Conservation (phyloP, 495 filamentous ascomycete genomes). For the Chaetomidium leptoderma region DNA sequence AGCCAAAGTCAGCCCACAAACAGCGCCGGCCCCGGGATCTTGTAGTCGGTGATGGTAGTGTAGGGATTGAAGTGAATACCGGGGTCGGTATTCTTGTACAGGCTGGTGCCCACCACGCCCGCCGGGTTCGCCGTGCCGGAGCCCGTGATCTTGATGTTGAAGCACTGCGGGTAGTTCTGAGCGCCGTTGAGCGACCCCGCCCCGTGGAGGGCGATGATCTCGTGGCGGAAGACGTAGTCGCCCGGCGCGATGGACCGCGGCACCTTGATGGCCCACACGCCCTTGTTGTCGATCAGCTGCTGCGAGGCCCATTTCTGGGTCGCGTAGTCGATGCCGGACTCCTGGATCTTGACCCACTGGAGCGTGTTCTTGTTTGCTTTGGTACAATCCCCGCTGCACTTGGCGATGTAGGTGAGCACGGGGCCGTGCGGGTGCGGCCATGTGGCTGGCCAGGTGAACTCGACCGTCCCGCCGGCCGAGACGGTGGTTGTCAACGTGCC, state of each 20-base stretch:
- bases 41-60: not conserved
- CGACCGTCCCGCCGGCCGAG: constrained; percentile 27
- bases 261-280: constrained; percentile 57
- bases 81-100: constrained; percentile 42
- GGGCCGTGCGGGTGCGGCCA: constrained; percentile 33
- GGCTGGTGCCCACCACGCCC: constrained; percentile 51
- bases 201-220: constrained; percentile 53
- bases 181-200: constrained; percentile 42
- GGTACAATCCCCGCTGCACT: constrained; percentile 33
- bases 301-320: constrained; percentile 29
- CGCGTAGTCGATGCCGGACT: constrained; percentile 27
- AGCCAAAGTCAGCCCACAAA: not conserved
- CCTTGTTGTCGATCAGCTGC: constrained; percentile 48
- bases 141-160: constrained; percentile 62
- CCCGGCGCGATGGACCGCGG: constrained; percentile 53
- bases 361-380: constrained; percentile 33
- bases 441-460: constrained; percentile 26
- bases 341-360: constrained; percentile 41
- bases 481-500: constrained; percentile 31
- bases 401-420: constrained; percentile 36
- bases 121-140: constrained; percentile 51
- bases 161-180: constrained; percentile 66
- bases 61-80: not conserved
- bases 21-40: not conserved
- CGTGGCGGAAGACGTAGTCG: constrained; percentile 65